These are phyloP conservation scores for Didymella arachidicola DNA, from an alignment of 2,329 filamentous ascomycete species.

Conservation along the genomic window DNA sequence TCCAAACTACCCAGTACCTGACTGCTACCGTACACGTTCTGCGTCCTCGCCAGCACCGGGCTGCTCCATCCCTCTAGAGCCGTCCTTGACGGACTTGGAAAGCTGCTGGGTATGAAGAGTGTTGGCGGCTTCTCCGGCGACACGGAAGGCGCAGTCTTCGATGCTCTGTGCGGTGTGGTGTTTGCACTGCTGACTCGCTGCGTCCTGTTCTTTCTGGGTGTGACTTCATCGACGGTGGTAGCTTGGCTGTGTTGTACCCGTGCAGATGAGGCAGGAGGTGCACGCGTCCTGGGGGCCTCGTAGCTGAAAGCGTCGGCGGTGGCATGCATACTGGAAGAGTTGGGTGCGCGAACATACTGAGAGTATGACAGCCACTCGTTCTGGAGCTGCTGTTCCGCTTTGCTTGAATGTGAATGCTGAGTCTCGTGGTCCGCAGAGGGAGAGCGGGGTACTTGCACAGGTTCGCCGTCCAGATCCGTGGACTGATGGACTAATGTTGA, in stretches of 20 bases:
- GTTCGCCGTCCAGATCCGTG: slow-evolving; percentile 28
- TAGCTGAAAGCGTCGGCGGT: slow-evolving; percentile 39
- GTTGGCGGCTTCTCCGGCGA: slow-evolving; percentile 41
- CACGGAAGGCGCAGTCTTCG: slow-evolving; percentile 28
- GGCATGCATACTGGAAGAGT: slow-evolving; percentile 42
- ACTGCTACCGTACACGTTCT: slow-evolving; percentile 23
- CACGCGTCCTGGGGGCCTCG: slow-evolving; percentile 16
- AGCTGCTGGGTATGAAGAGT: slow-evolving; percentile 46
- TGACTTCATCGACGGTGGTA: slow-evolving; percentile 44
- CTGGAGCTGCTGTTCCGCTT: slow-evolving; percentile 46
- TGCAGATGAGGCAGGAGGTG: not conserved
- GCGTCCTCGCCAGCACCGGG: slow-evolving; percentile 26
- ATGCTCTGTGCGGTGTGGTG: slow-evolving; percentile 35
- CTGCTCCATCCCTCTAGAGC: slow-evolving; percentile 38
- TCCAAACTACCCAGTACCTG: slow-evolving; percentile 36
- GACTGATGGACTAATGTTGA: slow-evolving; percentile 20
- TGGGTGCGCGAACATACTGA: slow-evolving; percentile 34
- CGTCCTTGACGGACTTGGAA: slow-evolving; percentile 39
- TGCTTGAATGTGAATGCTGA: slow-evolving; percentile 41
- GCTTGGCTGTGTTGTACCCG: slow-evolving; percentile 39
- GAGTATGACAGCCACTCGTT: slow-evolving; percentile 44
- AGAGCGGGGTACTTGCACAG: slow-evolving; percentile 37
- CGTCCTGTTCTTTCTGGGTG: slow-evolving; percentile 28
- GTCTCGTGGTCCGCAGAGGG: slow-evolving; percentile 31
- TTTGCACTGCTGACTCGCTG: slow-evolving; percentile 26